Evolutionary conservation across 75 land plant species (phyloP).

Genomic region (Chamaecyparis obtusa): DNA sequence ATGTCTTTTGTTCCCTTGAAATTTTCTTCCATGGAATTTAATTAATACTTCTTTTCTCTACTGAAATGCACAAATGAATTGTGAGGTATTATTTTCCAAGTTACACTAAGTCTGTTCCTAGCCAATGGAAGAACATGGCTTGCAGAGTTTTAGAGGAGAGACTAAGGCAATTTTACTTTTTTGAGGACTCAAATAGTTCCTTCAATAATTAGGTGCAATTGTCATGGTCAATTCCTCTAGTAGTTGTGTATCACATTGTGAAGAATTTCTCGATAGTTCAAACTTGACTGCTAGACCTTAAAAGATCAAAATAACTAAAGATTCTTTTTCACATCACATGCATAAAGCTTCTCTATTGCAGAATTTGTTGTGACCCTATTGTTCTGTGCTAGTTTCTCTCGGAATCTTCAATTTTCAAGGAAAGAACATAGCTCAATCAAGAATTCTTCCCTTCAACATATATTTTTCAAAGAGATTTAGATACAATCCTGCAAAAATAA

Average conservation of each 20-base stretch:
- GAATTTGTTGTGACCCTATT: neutral
- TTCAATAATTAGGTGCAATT: neutral
- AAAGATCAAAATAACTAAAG: neutral
- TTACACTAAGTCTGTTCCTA: neutral
- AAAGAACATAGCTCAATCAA: neutral
- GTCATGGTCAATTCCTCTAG: neutral
- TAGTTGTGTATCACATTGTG: neutral
- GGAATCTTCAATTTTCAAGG: neutral
- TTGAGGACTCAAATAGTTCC: neutral
- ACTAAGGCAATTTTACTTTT: neutral
- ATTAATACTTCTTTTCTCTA: neutral
- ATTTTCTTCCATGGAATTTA: constrained; percentile 1
- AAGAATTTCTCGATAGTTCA: neutral
- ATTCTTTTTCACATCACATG: neutral
- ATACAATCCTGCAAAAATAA: neutral
- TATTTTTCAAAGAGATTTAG: neutral
- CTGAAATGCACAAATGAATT: neutral
- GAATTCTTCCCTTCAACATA: neutral
- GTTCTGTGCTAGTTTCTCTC: neutral
- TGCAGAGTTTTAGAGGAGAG: neutral
- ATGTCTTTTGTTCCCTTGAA: constrained; percentile 1
- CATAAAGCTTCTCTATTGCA: constrained; percentile 5
- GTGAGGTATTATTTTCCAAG: neutral
- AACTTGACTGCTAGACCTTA: neutral
- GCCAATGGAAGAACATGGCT: neutral